Conservation (phyloP, 805 yeast genomes). For the Kodamaea neixiangensis region DNA sequence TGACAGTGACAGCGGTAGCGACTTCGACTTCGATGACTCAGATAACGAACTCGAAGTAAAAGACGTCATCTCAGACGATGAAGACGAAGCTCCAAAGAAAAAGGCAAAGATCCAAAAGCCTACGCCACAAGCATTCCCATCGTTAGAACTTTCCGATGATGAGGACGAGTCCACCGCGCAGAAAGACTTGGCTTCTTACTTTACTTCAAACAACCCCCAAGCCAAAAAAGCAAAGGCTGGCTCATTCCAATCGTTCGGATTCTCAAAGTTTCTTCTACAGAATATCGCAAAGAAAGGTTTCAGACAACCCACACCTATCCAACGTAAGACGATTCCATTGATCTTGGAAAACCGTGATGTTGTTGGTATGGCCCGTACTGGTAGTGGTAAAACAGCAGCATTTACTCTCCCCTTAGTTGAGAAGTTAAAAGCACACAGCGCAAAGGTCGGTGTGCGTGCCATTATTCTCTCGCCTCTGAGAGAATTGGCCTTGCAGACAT, state of each 20-base stretch:
- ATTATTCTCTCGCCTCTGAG: conserved; percentile 91
- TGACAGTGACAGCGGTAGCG: conserved; percentile 52
- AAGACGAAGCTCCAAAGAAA: conserved; percentile 27
- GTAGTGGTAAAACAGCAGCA: conserved; percentile 99
- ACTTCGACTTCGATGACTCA: conserved; percentile 20
- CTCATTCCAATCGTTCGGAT: conserved; percentile 86
- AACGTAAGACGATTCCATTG: conserved; percentile 90
- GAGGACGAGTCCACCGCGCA: conserved; percentile 26
- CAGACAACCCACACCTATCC: conserved; percentile 96
- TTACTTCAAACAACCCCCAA: conserved; percentile 40
- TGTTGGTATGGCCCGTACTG: conserved; percentile 99
- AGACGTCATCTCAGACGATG: conserved; percentile 20
- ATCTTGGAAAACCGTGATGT: conserved; percentile 87
- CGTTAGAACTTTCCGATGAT: conserved; percentile 48
- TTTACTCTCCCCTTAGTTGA: conserved; percentile 90
- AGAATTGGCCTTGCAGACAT: conserved; percentile 93
- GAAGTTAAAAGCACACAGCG: conserved; percentile 76
- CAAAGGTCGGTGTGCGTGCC: conserved; percentile 87
- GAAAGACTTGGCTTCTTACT: conserved; percentile 48
- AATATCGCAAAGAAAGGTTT: conserved; percentile 85
- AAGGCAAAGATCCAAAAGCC: conserved; percentile 24
- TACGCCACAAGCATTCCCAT: conserved; percentile 43
- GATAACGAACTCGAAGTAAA: conserved; percentile 21
- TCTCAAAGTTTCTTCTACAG: conserved; percentile 66
- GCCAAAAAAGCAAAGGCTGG: conserved; percentile 71